Evolutionary conservation across 768 basidiomycete genomes (phyloP), one percentile per base, ranked within the genome.

Genomic region (Naganishia antarctica): DNA sequence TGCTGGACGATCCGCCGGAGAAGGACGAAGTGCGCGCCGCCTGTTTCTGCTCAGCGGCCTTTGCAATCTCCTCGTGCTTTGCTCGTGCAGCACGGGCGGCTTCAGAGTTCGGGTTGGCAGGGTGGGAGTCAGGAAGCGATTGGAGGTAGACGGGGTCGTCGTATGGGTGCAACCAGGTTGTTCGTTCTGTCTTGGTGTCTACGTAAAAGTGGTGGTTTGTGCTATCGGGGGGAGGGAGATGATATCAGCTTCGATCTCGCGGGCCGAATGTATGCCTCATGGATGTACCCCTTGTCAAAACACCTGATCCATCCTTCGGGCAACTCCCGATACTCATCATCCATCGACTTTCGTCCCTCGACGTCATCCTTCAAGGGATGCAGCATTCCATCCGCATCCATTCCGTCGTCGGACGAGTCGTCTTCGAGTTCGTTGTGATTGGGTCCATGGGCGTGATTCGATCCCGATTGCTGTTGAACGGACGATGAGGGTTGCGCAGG

Each of bases 231-330:
- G 37, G 60, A 32, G 29, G 31, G 5, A 40, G 4, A 7, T 16
- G 25, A 21, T 4, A 31, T 53, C 64, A 64, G 29, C 44, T 12
- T 34, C 57, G n/a, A 60, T 50, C 34, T 21, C 48, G 34, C 34
- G 34, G 15, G 15, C 34, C 34, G 7, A 8, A 15, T 28, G 34
- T 4, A 4, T 4, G 66, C 72, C 69, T n/a, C n/a, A n/a, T n/a
- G n/a, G n/a, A n/a, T n/a, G n/a, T 51, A 74, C 71, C 72, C 70
- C 1, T 70, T 68, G 65, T 77, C 76, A 44, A 72, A 77, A 66
- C 72, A 73, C 60, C 74, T 70, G 2, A 74, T 71, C 74, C 74
- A 77, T 13, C 76, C 76, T 37, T 71, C 64, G 3, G 76, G 76
- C 47, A 77, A 63, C 49, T 74, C 72, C 34, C 76, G 63, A 41